phyloP scores from a whole-genome alignment of 768 basidiomycete genomes.

The Phanerochaete sordida region DNA sequence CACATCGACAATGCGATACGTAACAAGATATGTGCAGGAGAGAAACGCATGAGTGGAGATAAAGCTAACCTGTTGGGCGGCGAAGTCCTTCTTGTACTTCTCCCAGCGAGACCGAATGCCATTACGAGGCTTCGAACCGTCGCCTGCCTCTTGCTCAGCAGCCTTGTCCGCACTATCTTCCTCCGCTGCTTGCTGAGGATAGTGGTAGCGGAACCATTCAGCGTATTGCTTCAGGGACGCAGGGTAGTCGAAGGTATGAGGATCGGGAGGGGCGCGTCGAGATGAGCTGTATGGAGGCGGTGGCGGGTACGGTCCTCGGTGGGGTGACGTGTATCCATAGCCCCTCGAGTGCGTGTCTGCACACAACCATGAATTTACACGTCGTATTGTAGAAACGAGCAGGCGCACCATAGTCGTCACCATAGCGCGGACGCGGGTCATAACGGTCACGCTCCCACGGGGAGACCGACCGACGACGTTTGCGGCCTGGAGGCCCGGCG shows the following conservation, averaged over 20 bases:
- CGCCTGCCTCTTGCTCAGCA: constrained; percentile 78
- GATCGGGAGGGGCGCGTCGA: constrained; percentile 66
- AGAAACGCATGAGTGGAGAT: neutral
- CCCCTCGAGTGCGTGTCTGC: constrained; percentile 64
- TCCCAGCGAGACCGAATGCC: constrained; percentile 86
- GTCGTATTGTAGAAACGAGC: neutral
- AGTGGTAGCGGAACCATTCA: constrained; percentile 81
- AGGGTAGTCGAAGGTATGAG: constrained; percentile 78
- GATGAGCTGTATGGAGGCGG: constrained; percentile 34
- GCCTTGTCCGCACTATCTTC: constrained; percentile 84
- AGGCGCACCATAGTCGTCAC: constrained; percentile 73
- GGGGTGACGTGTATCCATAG: constrained; percentile 59
- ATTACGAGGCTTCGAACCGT: constrained; percentile 79
- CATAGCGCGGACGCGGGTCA: constrained; percentile 79
- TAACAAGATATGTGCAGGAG: neutral
- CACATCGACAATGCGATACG: neutral
- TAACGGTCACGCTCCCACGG: constrained; percentile 83
- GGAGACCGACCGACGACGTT: constrained; percentile 74
- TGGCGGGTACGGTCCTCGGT: constrained; percentile 47
- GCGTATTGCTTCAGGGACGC: constrained; percentile 81
- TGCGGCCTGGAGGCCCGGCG: constrained; percentile 43
- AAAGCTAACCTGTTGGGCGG: constrained; percentile 76
- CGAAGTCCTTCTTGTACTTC: constrained; percentile 91
- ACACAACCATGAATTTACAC: constrained; percentile 13
- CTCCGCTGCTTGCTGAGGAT: constrained; percentile 71